Conservation (phyloP, 2,329 filamentous ascomycete genomes). For the Sarocladium brachiariae region DNA sequence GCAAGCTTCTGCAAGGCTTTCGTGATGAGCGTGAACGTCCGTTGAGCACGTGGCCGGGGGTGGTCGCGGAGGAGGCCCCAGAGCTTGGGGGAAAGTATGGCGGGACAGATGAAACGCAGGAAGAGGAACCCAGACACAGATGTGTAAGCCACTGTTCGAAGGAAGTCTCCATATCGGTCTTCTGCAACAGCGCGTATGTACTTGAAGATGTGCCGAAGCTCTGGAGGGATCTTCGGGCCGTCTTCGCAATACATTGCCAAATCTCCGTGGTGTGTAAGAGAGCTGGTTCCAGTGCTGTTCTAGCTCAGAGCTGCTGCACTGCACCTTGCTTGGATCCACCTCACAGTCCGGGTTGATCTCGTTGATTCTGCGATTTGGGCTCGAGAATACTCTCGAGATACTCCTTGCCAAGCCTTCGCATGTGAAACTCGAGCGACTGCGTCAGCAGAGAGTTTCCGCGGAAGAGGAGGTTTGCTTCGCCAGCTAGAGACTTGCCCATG, state of each 20-base stretch:
- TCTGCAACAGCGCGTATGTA: constrained; percentile 90
- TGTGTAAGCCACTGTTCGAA: constrained; percentile 84
- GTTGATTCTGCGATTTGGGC: constrained; percentile 89
- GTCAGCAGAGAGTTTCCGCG: constrained; percentile 91
- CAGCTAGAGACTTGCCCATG: constrained; percentile 69
- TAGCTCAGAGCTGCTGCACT: constrained; percentile 55
- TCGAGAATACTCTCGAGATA: constrained; percentile 82
- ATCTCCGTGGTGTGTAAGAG: constrained; percentile 72
- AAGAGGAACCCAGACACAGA: constrained; percentile 94
- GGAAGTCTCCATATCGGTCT: constrained; percentile 87
- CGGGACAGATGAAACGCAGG: constrained; percentile 89
- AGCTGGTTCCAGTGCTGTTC: constrained; percentile 78
- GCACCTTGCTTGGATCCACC: constrained; percentile 79
- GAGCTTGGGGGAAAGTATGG: constrained; percentile 91
- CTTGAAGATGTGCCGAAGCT: constrained; percentile 78
- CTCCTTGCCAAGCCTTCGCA: constrained; percentile 88
- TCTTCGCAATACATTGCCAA: constrained; percentile 75
- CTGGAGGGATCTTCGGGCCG: constrained; percentile 70
- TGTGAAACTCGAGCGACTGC: constrained; percentile 88
- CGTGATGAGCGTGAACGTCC: constrained; percentile 84
- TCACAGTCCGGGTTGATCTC: constrained; percentile 88
- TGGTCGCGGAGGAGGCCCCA: constrained; percentile 82
- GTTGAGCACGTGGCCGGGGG: constrained; percentile 72
- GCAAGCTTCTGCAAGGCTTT: constrained; percentile 88
- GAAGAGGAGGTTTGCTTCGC: constrained; percentile 92